Percentiles rank a stretch among this genome's conserved stretches.
phyloP scores from a whole-genome alignment of 1,139 yeast species.

The Suhomyces anneliseae region DNA sequence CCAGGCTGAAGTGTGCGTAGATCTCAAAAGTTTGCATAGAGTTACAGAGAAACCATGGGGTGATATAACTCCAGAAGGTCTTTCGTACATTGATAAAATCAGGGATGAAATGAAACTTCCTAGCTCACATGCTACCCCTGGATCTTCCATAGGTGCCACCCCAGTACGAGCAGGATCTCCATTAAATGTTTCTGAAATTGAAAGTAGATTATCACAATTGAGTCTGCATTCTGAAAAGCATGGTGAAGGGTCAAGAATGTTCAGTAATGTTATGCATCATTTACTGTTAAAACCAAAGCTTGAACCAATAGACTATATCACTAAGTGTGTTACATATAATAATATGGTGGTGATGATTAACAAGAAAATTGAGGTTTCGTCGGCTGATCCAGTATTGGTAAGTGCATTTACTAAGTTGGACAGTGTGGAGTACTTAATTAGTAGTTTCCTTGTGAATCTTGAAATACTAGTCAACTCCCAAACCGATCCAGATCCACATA shows the following conservation, averaged over 20 bases:
- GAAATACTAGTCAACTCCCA: neutral
- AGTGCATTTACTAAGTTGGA: constrained; percentile 48
- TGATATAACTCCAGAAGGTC: constrained; percentile 31
- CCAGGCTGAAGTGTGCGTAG: constrained; percentile 48
- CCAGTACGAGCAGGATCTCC: constrained; percentile 13
- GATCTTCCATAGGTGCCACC: constrained; percentile 5
- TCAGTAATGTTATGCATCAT: constrained; percentile 29
- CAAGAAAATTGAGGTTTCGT: constrained; percentile 43
- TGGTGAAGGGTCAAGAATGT: constrained; percentile 10
- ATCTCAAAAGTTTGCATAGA: constrained; percentile 38
- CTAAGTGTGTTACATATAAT: constrained; percentile 45
- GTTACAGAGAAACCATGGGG: constrained; percentile 47
- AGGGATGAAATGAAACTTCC: constrained; percentile 45
- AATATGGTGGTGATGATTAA: constrained; percentile 44
- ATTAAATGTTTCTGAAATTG: constrained; percentile 22
- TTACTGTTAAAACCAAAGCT: constrained; percentile 34
- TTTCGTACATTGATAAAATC: constrained; percentile 41
- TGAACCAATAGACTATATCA: constrained; percentile 44
- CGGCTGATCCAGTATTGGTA: constrained; percentile 46
- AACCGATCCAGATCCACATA: neutral
- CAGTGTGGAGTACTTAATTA: constrained; percentile 40
- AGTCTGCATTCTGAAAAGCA: constrained; percentile 6
- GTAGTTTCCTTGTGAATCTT: constrained; percentile 20
- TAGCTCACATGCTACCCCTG: constrained; percentile 14
- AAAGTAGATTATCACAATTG: constrained; percentile 17